These are phyloP conservation scores for Blastobotrys raffinosifermentans DNA, from an alignment of 1,139 yeast genomes.

Conservation along the genomic window DNA sequence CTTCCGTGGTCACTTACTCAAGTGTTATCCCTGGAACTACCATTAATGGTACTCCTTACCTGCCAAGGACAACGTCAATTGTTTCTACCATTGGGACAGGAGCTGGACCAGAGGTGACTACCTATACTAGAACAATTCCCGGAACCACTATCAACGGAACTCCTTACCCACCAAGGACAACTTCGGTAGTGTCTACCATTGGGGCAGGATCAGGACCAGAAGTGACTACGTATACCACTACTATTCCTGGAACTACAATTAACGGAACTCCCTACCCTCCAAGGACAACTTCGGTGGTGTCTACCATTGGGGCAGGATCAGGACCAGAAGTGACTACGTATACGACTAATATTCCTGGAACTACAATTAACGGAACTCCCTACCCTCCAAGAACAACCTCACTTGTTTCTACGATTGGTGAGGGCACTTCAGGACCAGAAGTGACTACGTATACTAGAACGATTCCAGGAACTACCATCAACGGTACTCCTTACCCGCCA, in stretches of 20 bases:
- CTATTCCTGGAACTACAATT: constrained; percentile 16
- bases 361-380: constrained; percentile 9
- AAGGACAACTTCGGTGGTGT: constrained; percentile 13
- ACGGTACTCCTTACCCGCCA: constrained; percentile 13
- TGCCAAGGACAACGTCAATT: constrained; percentile 15
- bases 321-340: constrained; percentile 5
- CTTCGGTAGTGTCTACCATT: constrained; percentile 9
- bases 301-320: too few species aligned
- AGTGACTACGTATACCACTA: constrained; percentile 9
- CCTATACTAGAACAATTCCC: constrained; percentile 11
- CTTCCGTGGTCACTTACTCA: constrained; percentile 5
- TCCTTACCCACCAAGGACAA: constrained; percentile 1
- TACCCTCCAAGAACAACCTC: constrained; percentile 7
- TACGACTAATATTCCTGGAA: constrained; percentile 10
- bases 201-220: neutral
- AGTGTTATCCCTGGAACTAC: constrained; percentile 16
- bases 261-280: constrained; percentile 16
- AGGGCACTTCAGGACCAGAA: neutral
- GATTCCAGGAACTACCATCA: constrained; percentile 10
- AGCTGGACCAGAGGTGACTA: constrained; percentile 2
- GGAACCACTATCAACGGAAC: constrained; percentile 10
- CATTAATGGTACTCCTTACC: constrained; percentile 15
- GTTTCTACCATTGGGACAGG: neutral
- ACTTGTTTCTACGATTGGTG: too few species aligned
- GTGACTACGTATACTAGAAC: constrained; percentile 1